phyloP scores from a whole-genome alignment of 2,329 filamentous ascomycete species.

The Neonectria sp. region DNA sequence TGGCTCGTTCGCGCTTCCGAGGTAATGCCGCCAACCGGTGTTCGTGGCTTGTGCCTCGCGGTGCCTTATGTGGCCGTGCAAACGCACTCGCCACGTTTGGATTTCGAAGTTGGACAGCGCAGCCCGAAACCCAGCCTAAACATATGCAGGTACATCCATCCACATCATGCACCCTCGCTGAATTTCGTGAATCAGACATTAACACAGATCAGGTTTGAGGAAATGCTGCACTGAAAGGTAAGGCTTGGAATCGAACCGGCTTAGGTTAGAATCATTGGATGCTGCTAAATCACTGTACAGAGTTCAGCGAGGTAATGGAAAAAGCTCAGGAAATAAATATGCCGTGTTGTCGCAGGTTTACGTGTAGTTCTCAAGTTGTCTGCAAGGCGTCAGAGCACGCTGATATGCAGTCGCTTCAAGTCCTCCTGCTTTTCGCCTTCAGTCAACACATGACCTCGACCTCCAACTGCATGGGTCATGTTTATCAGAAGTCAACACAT shows the following conservation, averaged over 20 bases:
- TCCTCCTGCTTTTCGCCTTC: not conserved
- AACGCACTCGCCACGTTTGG: slow-evolving; percentile 19
- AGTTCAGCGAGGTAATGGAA: not conserved
- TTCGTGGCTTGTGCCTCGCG: slow-evolving; percentile 23
- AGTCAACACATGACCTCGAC: too few species aligned
- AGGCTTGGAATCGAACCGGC: not conserved
- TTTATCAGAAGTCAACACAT: not conserved
- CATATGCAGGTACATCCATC: slow-evolving; percentile 1
- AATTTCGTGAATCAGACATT: not conserved
- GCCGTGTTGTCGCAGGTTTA: too few species aligned
- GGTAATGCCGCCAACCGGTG: slow-evolving; percentile 17
- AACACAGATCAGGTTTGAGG: not conserved
- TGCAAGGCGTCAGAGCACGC: too few species aligned
- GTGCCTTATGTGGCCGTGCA: slow-evolving; percentile 10
- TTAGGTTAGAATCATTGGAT: not conserved
- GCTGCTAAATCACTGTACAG: too few species aligned
- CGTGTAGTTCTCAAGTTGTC: too few species aligned
- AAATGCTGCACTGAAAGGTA: not conserved
- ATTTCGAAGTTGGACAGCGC: not conserved
- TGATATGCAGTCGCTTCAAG: too few species aligned
- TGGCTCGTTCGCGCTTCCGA: slow-evolving; percentile 36
- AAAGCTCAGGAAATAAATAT: too few species aligned
- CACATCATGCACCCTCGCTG: not conserved
- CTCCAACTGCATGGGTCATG: too few species aligned
- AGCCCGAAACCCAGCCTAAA: not conserved